phyloP scores from a whole-genome alignment of 139 green algal genomes.

The Yamagishiella unicocca region DNA sequence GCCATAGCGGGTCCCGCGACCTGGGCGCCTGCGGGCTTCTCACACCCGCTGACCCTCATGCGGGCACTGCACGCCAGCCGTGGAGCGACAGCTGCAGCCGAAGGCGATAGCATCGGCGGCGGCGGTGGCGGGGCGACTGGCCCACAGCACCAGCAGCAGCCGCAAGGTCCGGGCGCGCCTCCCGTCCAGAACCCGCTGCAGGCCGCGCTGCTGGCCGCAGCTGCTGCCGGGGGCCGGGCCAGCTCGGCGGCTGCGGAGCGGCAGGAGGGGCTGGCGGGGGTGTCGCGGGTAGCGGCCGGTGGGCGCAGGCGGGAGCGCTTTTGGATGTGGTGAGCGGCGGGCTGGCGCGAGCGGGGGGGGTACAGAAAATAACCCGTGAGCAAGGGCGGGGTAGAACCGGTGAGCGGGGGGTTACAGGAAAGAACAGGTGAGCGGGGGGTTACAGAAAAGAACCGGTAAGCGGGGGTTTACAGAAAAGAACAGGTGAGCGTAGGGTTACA shows the following conservation, averaged over 20 bases:
- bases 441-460: no score
- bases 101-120: not conserved
- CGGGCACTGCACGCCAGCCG: not conserved
- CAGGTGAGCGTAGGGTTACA: no score
- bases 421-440: no score
- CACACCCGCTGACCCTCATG: no score
- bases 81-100: not conserved
- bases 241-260: not conserved
- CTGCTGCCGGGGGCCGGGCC: not conserved
- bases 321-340: slow-evolving; percentile 33
- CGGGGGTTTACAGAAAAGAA: no score
- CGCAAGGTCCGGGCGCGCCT: not conserved
- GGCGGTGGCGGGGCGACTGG: not conserved
- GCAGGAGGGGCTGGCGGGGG: not conserved
- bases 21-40: no score
- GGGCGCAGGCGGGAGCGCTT: not conserved
- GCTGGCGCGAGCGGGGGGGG: no score
- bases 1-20: no score
- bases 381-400: no score
- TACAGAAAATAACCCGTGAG: no score
- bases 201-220: slow-evolving; percentile 11
- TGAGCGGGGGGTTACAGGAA: no score
- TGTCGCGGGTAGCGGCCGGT: not conserved
- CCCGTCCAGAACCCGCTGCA: slow-evolving; percentile 38
- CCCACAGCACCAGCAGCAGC: no score